Base-by-base conservation (phyloP, 306 rosid genomes). In the Lathyrus sativus region DNA sequence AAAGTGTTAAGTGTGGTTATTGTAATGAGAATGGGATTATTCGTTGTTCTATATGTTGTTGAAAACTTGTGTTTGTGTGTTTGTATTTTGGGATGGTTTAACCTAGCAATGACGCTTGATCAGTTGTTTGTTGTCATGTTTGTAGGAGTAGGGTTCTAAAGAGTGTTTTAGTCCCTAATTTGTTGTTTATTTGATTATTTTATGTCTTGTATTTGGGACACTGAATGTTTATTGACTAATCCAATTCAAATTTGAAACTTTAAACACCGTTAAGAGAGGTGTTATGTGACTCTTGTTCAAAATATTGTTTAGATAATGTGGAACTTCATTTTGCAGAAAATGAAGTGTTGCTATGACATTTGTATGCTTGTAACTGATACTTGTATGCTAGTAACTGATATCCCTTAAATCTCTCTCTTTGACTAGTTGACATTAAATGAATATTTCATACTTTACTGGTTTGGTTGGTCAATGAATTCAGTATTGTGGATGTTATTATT, bases 1-100 rank as follows among this genome's bases (percentile, higher is more conserved):
- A 78, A 80, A 85, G 70, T 61, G 81, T 78, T 28, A 86, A 78
- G 70, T 93, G 99, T 68, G 87, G 83, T 22, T 72, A 73, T 51
- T 93, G 99, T 68, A 93, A 88, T 67, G 99, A 93, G 68, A 93
- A 93, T 73, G 99, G 99, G 13, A 75, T 90, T 71, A 73, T 90
- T 70, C 90, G 84, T 0, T 93, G 98, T 67, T 92, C 96, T 3
- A 11, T 86, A 39, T 93, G 98, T 65, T 69, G 89, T 70, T 92
- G 50, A 89, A 41, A 43, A 9, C 35, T 19, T 11, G 38, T 4
- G 17, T 70, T 10, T 54, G 6, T 76, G 48, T 38, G 68, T 64
- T 64, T 15, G 39, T 35, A 59, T 56, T 75, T 53, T 53, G 50
- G 73, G 28, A 31, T 41, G 67, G 8, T 51, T 24, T 11, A 14